These are phyloP conservation scores for Coemansia sp. DNA, from an alignment of 192 early-diverging fungal species.

Conservation along the genomic window DNA sequence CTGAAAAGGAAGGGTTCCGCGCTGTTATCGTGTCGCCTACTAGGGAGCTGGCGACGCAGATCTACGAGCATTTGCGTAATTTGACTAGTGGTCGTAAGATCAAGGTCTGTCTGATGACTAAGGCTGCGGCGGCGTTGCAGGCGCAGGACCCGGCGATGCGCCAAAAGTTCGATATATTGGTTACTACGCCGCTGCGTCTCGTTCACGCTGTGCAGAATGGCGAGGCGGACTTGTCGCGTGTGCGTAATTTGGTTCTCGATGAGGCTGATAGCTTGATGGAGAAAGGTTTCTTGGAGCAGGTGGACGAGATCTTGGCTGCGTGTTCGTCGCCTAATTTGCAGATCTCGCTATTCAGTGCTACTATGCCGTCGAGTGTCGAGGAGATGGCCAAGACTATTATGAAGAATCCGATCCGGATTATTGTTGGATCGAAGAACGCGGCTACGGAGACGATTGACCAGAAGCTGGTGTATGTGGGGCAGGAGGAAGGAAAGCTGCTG, in stretches of 20 bases:
- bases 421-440: conserved; percentile 87
- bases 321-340: conserved; percentile 76
- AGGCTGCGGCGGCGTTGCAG: conserved; percentile 69
- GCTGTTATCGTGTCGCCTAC: conserved; percentile 94
- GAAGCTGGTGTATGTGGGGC: conserved; percentile 85
- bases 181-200: conserved; percentile 91
- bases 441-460: conserved; percentile 93
- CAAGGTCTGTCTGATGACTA: conserved; percentile 82
- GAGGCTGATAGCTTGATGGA: conserved; percentile 86
- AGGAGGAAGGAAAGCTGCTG: conserved; percentile 92
- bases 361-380: conserved; percentile 89
- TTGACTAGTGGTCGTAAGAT: conserved; percentile 77
- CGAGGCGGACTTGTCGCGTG: conserved; percentile 75
- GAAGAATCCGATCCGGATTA: conserved; percentile 84
- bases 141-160: conserved; percentile 65
- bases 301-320: conserved; percentile 84
- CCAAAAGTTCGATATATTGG: conserved; percentile 87
- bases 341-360: conserved; percentile 92
- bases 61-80: conserved; percentile 79
- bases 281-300: conserved; percentile 83
- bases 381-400: conserved; percentile 90
- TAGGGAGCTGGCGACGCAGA: conserved; percentile 88
- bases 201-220: conserved; percentile 84
- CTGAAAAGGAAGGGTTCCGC: conserved; percentile 80
- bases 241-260: conserved; percentile 76